phyloP scores from a whole-genome alignment of 2,329 filamentous ascomycete species.

The Fusarium kyushuense region DNA sequence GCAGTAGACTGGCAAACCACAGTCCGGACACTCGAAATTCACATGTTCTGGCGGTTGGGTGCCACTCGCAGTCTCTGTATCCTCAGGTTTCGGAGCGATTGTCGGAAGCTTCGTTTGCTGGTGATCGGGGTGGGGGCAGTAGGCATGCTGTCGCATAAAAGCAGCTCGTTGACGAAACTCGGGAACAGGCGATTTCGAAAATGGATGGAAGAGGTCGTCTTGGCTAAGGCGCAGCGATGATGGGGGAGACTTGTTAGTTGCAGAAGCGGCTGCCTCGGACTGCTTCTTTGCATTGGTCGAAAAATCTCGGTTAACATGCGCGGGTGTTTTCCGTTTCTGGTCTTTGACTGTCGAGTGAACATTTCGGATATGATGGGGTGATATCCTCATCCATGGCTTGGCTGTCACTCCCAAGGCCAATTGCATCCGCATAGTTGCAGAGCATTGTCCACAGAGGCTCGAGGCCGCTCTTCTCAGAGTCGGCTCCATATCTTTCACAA shows the following conservation, averaged over 20 bases:
- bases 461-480: slow-evolving; percentile 56
- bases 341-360: slow-evolving; percentile 48
- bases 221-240: slow-evolving; percentile 63
- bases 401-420: slow-evolving; percentile 36
- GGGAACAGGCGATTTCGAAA: slow-evolving; percentile 87
- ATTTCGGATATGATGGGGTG: slow-evolving; percentile 49
- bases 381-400: slow-evolving; percentile 46
- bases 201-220: slow-evolving; percentile 93
- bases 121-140: slow-evolving; percentile 92
- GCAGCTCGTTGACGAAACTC: slow-evolving; percentile 88
- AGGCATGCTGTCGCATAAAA: slow-evolving; percentile 92
- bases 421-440: slow-evolving; percentile 52
- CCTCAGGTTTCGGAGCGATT: slow-evolving; percentile 73
- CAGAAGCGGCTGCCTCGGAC: slow-evolving; percentile 48
- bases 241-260: slow-evolving; percentile 41
- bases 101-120: slow-evolving; percentile 77
- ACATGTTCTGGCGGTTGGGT: slow-evolving; percentile 81
- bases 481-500: slow-evolving; percentile 54
- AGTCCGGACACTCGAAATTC: slow-evolving; percentile 95
- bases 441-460: slow-evolving; percentile 57
- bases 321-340: slow-evolving; percentile 38
- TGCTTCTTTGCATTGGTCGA: slow-evolving; percentile 47
- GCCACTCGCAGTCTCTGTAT: slow-evolving; percentile 66
- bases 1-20: slow-evolving; percentile 93
- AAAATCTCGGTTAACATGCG: slow-evolving; percentile 46